These are phyloP conservation scores for Citrus medica DNA, from an alignment of 345 rosid species.

Conservation along the genomic window DNA sequence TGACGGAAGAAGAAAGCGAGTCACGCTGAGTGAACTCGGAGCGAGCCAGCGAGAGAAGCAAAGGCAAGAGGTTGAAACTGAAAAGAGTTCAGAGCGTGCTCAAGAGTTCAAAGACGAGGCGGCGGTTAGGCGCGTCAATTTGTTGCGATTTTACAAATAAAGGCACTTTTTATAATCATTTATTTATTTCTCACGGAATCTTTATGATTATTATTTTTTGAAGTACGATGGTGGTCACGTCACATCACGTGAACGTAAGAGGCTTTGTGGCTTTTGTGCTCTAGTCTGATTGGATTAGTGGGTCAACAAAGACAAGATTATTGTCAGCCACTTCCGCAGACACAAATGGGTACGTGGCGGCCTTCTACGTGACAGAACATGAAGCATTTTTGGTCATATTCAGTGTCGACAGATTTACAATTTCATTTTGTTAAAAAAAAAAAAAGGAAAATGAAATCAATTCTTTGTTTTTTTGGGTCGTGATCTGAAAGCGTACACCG, in stretches of 20 bases:
- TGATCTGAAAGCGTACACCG: neutral
- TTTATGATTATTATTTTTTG: neutral
- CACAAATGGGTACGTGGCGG: neutral
- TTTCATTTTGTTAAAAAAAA: too few species aligned
- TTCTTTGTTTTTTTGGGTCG: too few species aligned
- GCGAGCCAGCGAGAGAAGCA: neutral
- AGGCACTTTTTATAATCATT: neutral
- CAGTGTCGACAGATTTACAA: too few species aligned
- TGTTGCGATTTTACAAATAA: neutral
- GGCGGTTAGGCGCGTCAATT: constrained; percentile 5
- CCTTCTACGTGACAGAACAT: neutral
- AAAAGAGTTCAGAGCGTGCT: neutral
- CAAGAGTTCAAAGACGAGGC: neutral
- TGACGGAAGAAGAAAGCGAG: neutral
- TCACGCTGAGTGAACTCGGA: neutral
- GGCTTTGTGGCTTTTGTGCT: neutral
- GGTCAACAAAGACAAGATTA: neutral
- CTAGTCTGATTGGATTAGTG: neutral
- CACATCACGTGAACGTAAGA: neutral
- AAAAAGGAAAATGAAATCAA: too few species aligned
- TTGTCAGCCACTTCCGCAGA: neutral
- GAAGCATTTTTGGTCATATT: neutral
- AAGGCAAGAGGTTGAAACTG: neutral
- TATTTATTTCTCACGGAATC: neutral
- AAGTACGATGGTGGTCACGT: neutral